Base-by-base conservation (phyloP, 179 eudicot genomes). In the Gypsophila paniculata region DNA sequence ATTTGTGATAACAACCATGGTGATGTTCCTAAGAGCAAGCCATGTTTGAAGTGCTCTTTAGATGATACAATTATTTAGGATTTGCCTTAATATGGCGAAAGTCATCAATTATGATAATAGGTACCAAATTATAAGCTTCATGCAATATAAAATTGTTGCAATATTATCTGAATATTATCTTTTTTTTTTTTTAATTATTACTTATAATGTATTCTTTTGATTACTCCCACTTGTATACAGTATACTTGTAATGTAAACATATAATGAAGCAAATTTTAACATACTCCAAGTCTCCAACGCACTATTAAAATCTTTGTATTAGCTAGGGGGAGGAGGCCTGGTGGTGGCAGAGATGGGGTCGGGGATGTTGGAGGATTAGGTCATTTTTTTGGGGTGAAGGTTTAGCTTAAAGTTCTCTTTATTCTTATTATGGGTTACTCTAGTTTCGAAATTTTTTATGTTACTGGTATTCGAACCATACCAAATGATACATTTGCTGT, bases 61-160 rank as follows among this genome's bases (percentile, higher is more conserved):
- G n/a, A n/a, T n/a, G n/a, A 25, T 39, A 44, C 46, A 42, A 42
- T 42, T 42, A 42, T 39, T 42, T 44, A 66, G 36, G 36, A 44
- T 57, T 4, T 29, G 38, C 61, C 61, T 14, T 76, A 18, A 70
- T 67, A 19, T 26, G 29, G 23, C 34, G 39, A 46, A 72, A 26
- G 72, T 72, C 76, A 77, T 66, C 72, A 39, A 62, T 62, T 72
- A 77, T 77, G 75, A 23, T 68, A 46, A 53, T 72, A 76, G 75
- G 66, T 34, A 62, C n/a, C 59, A 17, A 68, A 61, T 69, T 74
- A 29, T 51, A 68, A 60, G 73, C 73, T 72, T 71, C 67, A 39
- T 69, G 77, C 65, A 54, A 18, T 15, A 29, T 68, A 61, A 26
- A 14, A 61, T 61, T 77, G 63, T 8, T 68, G 70, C 48, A 44